phyloP scores from a whole-genome alignment of 306 rosid species.

The barrel medic (Medicago truncatula) region MtrunA17r5.0-ANR NC_053042.1:2766501-2767000 shows the following conservation, averaged over 20 bases:
- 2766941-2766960: too few species aligned
- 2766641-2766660: background rate
- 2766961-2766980: too few species aligned
- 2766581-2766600: constrained; percentile 10
- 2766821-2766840: background rate
- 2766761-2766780: background rate
- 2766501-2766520: background rate
- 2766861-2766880: background rate
- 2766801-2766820: background rate
- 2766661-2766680: background rate
- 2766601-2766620: constrained; percentile 3
- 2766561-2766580: constrained; percentile 18
- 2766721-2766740: background rate
- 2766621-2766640: constrained; percentile 20
- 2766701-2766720: background rate
- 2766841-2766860: background rate
- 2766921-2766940: too few species aligned
- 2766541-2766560: background rate
- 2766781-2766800: background rate
- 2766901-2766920: too few species aligned
- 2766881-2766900: background rate
- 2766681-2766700: background rate
- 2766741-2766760: background rate
- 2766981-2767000: too few species aligned
- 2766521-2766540: constrained; percentile 15